Evolutionary conservation across 352 stramenopile species (phyloP), one percentile per base, ranked within the genome.

Genomic region (Globisporangium recalcitrans): DNA sequence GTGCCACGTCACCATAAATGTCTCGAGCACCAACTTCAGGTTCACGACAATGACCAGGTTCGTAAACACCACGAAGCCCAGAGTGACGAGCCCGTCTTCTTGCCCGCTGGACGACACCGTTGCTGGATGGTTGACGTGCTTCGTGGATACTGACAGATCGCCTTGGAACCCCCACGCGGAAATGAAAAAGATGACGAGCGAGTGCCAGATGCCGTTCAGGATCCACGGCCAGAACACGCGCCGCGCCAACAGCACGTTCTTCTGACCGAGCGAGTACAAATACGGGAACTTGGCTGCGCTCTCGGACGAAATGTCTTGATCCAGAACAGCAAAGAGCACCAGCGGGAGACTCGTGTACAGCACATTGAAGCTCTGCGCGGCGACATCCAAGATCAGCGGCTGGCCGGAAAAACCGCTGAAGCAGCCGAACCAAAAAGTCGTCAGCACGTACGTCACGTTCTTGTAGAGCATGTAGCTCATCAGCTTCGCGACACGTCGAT

Each of bases 391-490:
- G 38, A 91, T 90, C 47, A 92, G 67, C 10, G 85, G 84, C 36
- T 93, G 83, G 0, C 82, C 84, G 10, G 86, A 93, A 31, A 93
- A 91, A 10, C 85, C 85, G 24, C 70, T 82, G 31, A 89, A 82
- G 60, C 74, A 91, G n/a, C 83, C 81, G 60, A 90, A 95, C 82
- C 82, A 91, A 63, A 92, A 95, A 6, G 83, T 88, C 27, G 85
- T 90, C 3, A 91, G 70, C 53, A 91, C 82, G 58, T 91, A 90
- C 27, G 85, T 88, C 47, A 95, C 80, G 69, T 93, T 98, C 78
- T 98, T 98, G 83, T 97, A 98, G 19, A 98, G 92, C 72, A 96
- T 96, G 68, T 97, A 98, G 65, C 88, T 88, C 73, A 98, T 90
- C 21, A 98, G 71, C 61, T 97, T 97, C 8, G 91, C 75, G 21